These are phyloP conservation scores for Botrytis porri DNA, from an alignment of 2,329 filamentous ascomycete genomes.

Conservation along the genomic window DNA sequence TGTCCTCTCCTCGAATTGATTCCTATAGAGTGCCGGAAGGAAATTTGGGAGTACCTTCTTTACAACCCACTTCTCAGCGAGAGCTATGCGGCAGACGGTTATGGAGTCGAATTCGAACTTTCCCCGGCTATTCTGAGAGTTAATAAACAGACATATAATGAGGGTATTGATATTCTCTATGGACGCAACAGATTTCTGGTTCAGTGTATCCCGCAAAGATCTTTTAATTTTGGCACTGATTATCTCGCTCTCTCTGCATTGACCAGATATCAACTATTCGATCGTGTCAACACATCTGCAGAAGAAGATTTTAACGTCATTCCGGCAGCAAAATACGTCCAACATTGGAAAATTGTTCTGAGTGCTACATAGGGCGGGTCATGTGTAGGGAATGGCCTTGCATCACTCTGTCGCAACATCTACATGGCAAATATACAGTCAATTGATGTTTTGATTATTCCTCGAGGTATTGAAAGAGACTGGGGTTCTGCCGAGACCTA, in stretches of 20 bases:
- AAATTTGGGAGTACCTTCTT: not conserved
- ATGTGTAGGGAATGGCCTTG: not conserved
- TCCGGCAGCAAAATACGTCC: not conserved
- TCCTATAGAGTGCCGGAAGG: not conserved
- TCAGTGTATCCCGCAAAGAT: not conserved
- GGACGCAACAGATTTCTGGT: not conserved
- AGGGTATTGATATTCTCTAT: not conserved
- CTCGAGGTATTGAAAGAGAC: not conserved
- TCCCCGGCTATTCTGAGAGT: not conserved
- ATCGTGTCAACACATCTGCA: accelerated
- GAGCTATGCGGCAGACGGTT: not conserved
- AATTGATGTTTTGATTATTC: not conserved
- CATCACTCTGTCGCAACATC: not conserved
- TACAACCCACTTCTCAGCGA: not conserved
- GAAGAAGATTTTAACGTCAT: not conserved
- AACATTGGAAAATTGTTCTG: not conserved
- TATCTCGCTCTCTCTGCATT: not conserved
- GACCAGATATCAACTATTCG: not conserved
- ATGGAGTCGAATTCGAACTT: not conserved
- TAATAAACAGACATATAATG: not conserved
- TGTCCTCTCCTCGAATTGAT: not conserved
- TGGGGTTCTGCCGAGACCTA: not conserved
- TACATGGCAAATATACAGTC: not conserved
- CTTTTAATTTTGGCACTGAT: accelerated
- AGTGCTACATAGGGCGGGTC: not conserved